Evolutionary conservation across 345 rosid species (phyloP).

Genomic region (Draba incana): DNA sequence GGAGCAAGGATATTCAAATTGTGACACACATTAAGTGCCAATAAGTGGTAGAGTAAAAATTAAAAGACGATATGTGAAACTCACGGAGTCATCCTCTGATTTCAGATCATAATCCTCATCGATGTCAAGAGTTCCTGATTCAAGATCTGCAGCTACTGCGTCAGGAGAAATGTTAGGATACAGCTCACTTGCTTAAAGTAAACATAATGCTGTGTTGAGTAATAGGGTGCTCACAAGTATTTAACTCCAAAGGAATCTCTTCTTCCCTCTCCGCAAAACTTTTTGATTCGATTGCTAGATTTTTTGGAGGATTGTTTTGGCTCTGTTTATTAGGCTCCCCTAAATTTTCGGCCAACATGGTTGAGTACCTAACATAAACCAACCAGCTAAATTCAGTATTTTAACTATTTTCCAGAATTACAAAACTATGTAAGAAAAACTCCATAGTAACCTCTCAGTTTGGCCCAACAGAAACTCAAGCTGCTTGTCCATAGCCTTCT

Average conservation of each 20-base stretch:
- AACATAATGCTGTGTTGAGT: slow-evolving; percentile 25
- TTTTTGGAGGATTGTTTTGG: slow-evolving; percentile 44
- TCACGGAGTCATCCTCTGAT: slow-evolving; percentile 75
- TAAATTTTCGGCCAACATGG: slow-evolving; percentile 98
- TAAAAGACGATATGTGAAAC: slow-evolving; percentile 38
- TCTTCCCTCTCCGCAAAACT: slow-evolving; percentile 43
- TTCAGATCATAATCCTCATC: slow-evolving; percentile 73
- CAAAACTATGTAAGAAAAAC: slow-evolving; percentile 12
- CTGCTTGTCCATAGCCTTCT: slow-evolving; percentile 94
- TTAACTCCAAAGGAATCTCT: slow-evolving; percentile 42
- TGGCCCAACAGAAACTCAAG: slow-evolving; percentile 97
- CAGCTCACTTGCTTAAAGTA: slow-evolving; percentile 22
- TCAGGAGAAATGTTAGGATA: slow-evolving; percentile 28
- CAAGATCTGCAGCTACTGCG: slow-evolving; percentile 47
- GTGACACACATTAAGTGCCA: slow-evolving; percentile 11
- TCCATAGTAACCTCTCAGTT: slow-evolving; percentile 79
- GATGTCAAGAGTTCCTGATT: slow-evolving; percentile 49
- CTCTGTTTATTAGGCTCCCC: slow-evolving; percentile 56
- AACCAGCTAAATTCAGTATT: slow-evolving; percentile 23
- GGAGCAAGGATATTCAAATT: slow-evolving; percentile 25
- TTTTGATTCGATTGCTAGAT: slow-evolving; percentile 41
- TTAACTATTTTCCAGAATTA: background rate
- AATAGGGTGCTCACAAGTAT: slow-evolving; percentile 52
- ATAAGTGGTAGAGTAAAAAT: slow-evolving; percentile 11
- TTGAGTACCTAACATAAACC: slow-evolving; percentile 76